Conservation (phyloP, 2,329 filamentous ascomycete genomes). For the Cladosporium sphaerospermum region DNA sequence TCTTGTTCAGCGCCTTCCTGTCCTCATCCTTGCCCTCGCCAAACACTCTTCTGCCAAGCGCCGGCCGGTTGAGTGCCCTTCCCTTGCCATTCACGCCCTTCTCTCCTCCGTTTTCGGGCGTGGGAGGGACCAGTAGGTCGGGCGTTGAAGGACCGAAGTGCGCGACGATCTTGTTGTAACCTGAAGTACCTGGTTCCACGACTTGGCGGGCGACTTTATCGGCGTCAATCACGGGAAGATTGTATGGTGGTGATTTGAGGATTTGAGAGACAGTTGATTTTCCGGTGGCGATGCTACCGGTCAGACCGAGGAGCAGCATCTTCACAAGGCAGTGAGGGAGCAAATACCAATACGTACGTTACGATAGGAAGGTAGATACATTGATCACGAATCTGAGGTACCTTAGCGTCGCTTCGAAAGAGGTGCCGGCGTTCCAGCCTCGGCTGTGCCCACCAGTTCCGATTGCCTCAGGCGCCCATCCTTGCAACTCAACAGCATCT, state of each 20-base stretch:
- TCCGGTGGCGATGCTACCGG: conserved; percentile 93
- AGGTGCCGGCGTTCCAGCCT: neutral
- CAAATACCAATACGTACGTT: too few species aligned
- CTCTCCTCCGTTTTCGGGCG: conserved; percentile 37
- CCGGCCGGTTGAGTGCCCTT: conserved; percentile 75
- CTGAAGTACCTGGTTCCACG: conserved; percentile 82
- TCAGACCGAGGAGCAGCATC: conserved; percentile 94
- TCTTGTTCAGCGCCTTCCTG: conserved; percentile 72
- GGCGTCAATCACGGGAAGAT: conserved; percentile 86
- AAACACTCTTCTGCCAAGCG: conserved; percentile 79
- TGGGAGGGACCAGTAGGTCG: conserved; percentile 67
- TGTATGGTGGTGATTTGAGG: conserved; percentile 73
- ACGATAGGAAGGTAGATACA: too few species aligned
- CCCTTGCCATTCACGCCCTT: conserved; percentile 56
- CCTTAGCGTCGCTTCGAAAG: neutral
- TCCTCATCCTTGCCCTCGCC: conserved; percentile 70
- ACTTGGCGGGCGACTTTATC: conserved; percentile 88
- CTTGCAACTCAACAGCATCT: neutral
- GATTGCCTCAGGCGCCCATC: neutral
- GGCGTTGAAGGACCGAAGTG: conserved; percentile 80
- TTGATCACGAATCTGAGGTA: too few species aligned
- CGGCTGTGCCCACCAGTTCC: neutral
- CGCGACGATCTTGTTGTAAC: conserved; percentile 73
- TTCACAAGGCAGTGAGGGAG: neutral
- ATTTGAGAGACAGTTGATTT: conserved; percentile 92